These are phyloP conservation scores for Dothideomycetes sp. DNA, from an alignment of 2,329 filamentous ascomycete species.

Conservation along the genomic window DNA sequence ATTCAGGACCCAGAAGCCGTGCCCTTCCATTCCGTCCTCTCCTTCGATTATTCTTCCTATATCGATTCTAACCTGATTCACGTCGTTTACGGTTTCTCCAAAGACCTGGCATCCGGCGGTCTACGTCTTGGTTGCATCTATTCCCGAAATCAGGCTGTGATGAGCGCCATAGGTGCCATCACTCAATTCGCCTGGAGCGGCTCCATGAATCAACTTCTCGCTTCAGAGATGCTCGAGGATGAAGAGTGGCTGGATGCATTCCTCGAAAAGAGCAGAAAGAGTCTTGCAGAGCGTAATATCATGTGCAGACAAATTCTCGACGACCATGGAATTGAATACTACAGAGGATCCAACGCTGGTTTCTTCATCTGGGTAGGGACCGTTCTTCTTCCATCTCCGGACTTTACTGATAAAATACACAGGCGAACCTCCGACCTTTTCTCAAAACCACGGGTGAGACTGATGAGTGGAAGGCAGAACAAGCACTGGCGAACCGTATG, in stretches of 20 bases:
- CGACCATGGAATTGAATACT: conserved; percentile 30
- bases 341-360: conserved; percentile 33
- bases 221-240: conserved; percentile 26
- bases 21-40: conserved; percentile 22
- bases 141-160: conserved; percentile 21
- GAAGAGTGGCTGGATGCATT: conserved; percentile 20
- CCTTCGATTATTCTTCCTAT: conserved; percentile 17
- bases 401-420: background rate
- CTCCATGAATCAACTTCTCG: conserved; percentile 24
- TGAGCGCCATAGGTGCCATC: conserved; percentile 19
- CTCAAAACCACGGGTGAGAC: conserved; percentile 10
- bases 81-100: conserved; percentile 26
- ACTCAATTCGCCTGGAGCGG: conserved; percentile 24
- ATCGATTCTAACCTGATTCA: conserved; percentile 21
- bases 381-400: background rate
- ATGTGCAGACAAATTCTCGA: conserved; percentile 19
- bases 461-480: conserved; percentile 33
- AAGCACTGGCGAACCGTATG: conserved; percentile 36
- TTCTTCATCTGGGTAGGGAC: conserved; percentile 37
- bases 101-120: conserved; percentile 29
- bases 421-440: conserved; percentile 24
- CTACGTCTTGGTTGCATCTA: conserved; percentile 24
- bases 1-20: conserved; percentile 10
- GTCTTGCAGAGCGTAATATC: conserved; percentile 19
- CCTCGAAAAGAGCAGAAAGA: conserved; percentile 14